These are phyloP conservation scores for Aegilops tauschii DNA, from an alignment of 176 grass and related monocot species.

Conservation along the genomic window DNA sequence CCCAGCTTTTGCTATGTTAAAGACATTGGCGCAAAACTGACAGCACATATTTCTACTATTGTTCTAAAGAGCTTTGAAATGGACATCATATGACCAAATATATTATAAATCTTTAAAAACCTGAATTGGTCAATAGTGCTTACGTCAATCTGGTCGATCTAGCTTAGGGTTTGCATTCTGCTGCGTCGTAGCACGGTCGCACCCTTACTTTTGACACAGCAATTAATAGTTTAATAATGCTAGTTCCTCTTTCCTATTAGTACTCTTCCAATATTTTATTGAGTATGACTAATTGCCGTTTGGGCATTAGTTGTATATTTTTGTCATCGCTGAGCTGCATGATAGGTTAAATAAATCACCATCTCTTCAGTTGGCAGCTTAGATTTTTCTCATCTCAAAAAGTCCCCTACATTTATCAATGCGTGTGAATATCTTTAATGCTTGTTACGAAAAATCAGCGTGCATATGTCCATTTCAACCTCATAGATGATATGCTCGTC, in stretches of 20 bases:
- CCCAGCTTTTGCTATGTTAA: background rate
- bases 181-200: background rate
- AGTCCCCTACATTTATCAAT: background rate
- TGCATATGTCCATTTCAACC: too few species aligned
- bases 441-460: background rate
- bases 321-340: background rate
- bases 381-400: too few species aligned
- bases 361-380: background rate
- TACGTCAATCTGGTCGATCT: background rate
- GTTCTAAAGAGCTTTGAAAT: background rate
- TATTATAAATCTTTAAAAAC: background rate
- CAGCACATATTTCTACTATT: background rate
- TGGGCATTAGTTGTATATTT: background rate
- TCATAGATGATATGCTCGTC: too few species aligned
- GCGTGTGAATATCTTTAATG: background rate
- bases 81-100: background rate
- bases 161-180: background rate
- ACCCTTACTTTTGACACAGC: background rate
- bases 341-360: background rate
- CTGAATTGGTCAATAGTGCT: background rate
- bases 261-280: conserved; percentile 5
- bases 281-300: background rate
- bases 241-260: background rate
- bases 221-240: background rate
- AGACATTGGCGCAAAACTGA: background rate